Percentiles rank a stretch among this genome's conserved stretches.
phyloP scores from a whole-genome alignment of 441 rosid genomes.

The Pelargonium citronellum region DNA sequence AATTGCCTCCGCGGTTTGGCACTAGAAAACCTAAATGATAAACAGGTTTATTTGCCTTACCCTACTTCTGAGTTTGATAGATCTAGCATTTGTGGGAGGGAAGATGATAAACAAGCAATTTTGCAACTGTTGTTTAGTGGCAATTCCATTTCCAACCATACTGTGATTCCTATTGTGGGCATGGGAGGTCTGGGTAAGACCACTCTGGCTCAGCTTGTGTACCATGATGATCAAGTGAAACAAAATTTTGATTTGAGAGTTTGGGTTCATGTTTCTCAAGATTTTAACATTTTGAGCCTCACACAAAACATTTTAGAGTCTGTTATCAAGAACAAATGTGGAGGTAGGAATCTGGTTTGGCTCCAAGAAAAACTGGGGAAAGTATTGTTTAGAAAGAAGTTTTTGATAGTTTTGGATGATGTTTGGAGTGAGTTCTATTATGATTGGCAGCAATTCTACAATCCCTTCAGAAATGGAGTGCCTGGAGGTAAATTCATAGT shows the following conservation, averaged over 20 bases:
- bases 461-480: neutral
- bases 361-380: neutral
- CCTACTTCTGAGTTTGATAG: neutral
- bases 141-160: neutral
- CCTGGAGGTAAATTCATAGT: slow-evolving; percentile 12
- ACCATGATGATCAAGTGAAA: neutral
- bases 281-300: neutral
- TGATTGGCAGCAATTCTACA: neutral
- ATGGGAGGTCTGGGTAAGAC: slow-evolving; percentile 19
- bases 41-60: neutral
- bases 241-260: neutral
- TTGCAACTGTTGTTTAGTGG: neutral
- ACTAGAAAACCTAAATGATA: neutral
- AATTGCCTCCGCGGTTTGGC: neutral
- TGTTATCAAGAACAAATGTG: neutral
- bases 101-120: neutral
- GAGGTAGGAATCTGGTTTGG: neutral
- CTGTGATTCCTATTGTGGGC: slow-evolving; percentile 11
- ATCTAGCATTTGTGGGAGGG: neutral
- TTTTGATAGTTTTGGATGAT: slow-evolving; percentile 15
- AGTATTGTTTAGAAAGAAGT: neutral
- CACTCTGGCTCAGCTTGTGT: slow-evolving; percentile 3
- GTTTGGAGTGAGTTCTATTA: slow-evolving; percentile 11
- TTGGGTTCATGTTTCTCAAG: slow-evolving; percentile 17
- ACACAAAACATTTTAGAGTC: neutral